Base-by-base conservation (phyloP, 2,329 filamentous ascomycete species). In the Sporothrix curviconia region DNA sequence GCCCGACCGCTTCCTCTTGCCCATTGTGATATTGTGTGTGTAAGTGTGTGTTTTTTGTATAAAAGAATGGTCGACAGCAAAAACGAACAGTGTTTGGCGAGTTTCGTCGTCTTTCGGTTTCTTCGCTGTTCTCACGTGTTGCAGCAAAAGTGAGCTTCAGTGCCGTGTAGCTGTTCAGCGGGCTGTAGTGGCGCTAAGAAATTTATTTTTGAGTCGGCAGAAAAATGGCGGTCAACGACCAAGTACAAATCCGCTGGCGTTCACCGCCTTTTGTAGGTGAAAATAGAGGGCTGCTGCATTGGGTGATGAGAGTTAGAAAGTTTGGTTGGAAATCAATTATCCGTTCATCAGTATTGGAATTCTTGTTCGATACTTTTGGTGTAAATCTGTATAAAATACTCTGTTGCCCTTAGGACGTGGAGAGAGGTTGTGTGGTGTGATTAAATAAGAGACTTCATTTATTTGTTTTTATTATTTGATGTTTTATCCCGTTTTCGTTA, bases 1-100 rank as follows among this genome's bases (percentile, higher is more conserved):
- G 28, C 53, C 53, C 1, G 58, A 60, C 12, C 61, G 56, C 60
- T 63, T 63, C 32, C 61, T 54, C 37, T 63, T 63, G 34, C 12
- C 58, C 61, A 63, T 63, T 30, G 8, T 55, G 7, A n/a, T n/a
- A n/a, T n/a, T 46, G 19, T 28, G n/a, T 17, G 2, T 4, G 1
- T 2, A 28, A 7, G 19, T 4, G 14, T 19, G 17, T 22, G 6
- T 19, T 7, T 4, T 17, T 32, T n/a, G n/a, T n/a, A n/a, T n/a
- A n/a, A n/a, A n/a, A n/a, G n/a, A n/a, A n/a, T n/a, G n/a, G n/a
- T n/a, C n/a, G n/a, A n/a, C n/a, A n/a, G n/a, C n/a, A n/a, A n/a
- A n/a, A n/a, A n/a, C n/a, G n/a, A n/a, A n/a, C n/a, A n/a, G n/a
- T n/a, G n/a, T n/a, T n/a, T n/a, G n/a, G n/a, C n/a, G n/a, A n/a